These are phyloP conservation scores for Pseudozyma flocculosa DNA, from an alignment of 1,284 basidiomycete genomes.

Conservation along the genomic window DNA sequence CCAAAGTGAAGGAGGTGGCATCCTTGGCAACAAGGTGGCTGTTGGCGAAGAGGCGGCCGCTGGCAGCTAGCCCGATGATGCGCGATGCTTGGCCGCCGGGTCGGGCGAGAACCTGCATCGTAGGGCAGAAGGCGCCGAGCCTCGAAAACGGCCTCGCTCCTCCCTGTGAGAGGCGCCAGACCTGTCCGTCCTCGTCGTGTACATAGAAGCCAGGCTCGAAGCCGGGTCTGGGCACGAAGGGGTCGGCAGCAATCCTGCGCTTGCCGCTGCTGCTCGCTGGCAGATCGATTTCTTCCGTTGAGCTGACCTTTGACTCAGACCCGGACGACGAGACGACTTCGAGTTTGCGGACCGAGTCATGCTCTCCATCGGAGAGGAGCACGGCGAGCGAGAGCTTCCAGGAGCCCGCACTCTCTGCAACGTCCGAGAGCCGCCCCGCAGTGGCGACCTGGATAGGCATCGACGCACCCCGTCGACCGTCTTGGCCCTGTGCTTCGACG, in stretches of 20 bases:
- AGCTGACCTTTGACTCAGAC: too few species aligned
- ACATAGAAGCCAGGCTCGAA: conserved; percentile 18
- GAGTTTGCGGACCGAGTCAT: background rate
- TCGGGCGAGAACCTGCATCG: conserved; percentile 14
- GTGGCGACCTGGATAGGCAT: conserved; percentile 22
- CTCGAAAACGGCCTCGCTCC: conserved; percentile 8
- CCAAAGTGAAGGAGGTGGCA: conserved; percentile 77
- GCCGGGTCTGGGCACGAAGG: conserved; percentile 13
- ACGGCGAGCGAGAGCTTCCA: conserved; percentile 23
- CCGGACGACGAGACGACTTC: background rate
- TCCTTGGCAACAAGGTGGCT: conserved; percentile 64
- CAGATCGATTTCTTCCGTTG: background rate
- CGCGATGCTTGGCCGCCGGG: conserved; percentile 7
- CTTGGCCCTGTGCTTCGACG: too few species aligned
- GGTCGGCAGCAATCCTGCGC: conserved; percentile 15
- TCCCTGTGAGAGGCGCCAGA: conserved; percentile 1
- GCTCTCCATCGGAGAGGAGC: conserved; percentile 8
- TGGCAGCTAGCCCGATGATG: conserved; percentile 68
- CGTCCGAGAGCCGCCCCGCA: conserved; percentile 16
- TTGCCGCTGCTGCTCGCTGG: conserved; percentile 4
- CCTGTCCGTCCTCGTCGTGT: conserved; percentile 19
- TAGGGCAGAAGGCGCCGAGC: conserved; percentile 28
- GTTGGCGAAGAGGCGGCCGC: conserved; percentile 67
- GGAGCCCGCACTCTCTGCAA: conserved; percentile 4
- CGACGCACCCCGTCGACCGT: too few species aligned